Conservation (phyloP, 2,329 filamentous ascomycete genomes). For the Didymella arachidicola region DNA sequence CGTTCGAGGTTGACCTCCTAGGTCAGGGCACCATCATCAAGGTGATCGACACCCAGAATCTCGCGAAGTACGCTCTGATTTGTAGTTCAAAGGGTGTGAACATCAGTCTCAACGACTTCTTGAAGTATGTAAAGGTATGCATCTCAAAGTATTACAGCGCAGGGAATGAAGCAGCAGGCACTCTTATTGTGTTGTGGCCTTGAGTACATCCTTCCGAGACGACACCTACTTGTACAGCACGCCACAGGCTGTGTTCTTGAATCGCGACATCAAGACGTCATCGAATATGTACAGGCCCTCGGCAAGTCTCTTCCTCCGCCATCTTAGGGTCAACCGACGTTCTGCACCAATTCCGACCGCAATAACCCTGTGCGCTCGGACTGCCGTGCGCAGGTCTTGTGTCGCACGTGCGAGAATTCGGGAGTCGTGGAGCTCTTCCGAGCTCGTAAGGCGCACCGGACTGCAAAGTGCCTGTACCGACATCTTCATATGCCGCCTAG, state of each 20-base stretch:
- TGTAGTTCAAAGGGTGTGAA: slow-evolving; percentile 6
- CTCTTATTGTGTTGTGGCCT: slow-evolving; percentile 25
- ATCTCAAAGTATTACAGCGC: slow-evolving; percentile 25
- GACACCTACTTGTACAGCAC: slow-evolving; percentile 12
- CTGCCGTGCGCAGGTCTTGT: background rate
- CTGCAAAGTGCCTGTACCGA: background rate
- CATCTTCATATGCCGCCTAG: background rate
- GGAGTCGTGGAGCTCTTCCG: background rate
- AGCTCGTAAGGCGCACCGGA: background rate
- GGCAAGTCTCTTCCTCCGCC: background rate
- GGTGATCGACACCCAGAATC: slow-evolving; percentile 29
- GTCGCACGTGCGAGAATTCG: background rate
- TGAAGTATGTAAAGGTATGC: slow-evolving; percentile 22
- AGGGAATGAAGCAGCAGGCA: slow-evolving; percentile 27
- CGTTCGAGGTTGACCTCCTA: slow-evolving; percentile 21
- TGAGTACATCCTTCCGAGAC: slow-evolving; percentile 12
- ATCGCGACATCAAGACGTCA: background rate
- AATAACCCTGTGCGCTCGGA: background rate
- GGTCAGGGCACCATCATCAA: slow-evolving; percentile 26
- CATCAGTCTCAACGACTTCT: slow-evolving; percentile 25
- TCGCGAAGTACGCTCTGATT: slow-evolving; percentile 22
- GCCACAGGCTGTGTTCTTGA: background rate
- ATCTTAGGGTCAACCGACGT: background rate
- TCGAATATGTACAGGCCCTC: background rate
- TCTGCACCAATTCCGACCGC: background rate